A percentile compares a stretch with the other conserved stretches of the same genome.
phyloP scores from a whole-genome alignment of 2,329 filamentous ascomycete genomes.

The Sordariomycetes sp. region DNA sequence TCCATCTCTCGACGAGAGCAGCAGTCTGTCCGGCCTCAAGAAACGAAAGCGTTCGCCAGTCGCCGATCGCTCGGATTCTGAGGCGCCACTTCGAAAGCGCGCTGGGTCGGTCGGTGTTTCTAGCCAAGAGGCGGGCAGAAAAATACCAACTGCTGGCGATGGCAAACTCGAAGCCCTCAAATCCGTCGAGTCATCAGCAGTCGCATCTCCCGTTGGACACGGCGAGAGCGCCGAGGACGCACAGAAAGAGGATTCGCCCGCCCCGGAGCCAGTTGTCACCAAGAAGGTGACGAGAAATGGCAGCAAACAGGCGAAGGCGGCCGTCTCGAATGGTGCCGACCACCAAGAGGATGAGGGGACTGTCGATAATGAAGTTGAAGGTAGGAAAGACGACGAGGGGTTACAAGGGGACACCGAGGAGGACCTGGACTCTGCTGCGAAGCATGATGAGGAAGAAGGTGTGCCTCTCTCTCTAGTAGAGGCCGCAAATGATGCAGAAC shows the following conservation, averaged over 20 bases:
- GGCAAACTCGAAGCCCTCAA: not conserved
- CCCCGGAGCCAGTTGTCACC: slow-evolving; percentile 19
- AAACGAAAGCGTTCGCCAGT: slow-evolving; percentile 40
- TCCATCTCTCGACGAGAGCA: slow-evolving; percentile 9
- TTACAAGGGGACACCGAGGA: slow-evolving; percentile 31
- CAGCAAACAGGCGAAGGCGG: slow-evolving; percentile 24
- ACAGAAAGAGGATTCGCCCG: slow-evolving; percentile 21
- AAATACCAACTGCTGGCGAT: slow-evolving; percentile 10
- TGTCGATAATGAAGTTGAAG: slow-evolving; percentile 10
- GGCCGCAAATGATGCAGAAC: not conserved
- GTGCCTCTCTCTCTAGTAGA: not conserved
- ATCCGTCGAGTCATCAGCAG: slow-evolving; percentile 9
- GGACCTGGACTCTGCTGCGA: slow-evolving; percentile 46
- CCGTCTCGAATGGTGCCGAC: slow-evolving; percentile 10
- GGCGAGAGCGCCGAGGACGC: slow-evolving; percentile 16
- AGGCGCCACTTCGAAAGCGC: slow-evolving; percentile 42
- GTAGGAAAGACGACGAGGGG: slow-evolving; percentile 13
- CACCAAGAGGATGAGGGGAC: slow-evolving; percentile 13
- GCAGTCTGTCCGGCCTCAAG: slow-evolving; percentile 9
- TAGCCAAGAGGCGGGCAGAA: slow-evolving; percentile 19
- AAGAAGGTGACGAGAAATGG: slow-evolving; percentile 30
- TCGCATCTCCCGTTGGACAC: slow-evolving; percentile 9
- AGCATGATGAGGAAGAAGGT: slow-evolving; percentile 30
- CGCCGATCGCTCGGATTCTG: slow-evolving; percentile 30
- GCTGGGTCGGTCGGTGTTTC: slow-evolving; percentile 32